Evolutionary conservation across 495 filamentous ascomycete species (phyloP).

Genomic region (Aspergillus kassunensis): DNA sequence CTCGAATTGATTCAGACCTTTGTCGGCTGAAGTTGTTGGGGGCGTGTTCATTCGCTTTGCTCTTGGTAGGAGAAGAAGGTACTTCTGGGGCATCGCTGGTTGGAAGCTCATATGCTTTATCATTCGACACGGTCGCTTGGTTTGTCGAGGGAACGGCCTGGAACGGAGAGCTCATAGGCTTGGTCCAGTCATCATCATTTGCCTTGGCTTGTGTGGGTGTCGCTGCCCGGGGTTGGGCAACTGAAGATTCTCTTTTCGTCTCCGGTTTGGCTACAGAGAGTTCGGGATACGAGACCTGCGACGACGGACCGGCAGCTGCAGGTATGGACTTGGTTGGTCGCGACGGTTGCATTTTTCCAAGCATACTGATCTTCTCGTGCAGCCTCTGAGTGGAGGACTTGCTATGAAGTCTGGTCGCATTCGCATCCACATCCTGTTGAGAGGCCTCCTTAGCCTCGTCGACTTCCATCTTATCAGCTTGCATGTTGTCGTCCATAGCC

Average conservation of each 20-base stretch:
- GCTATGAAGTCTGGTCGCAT: constrained; percentile 60
- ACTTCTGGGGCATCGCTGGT: constrained; percentile 12
- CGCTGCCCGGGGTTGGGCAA: constrained; percentile 25
- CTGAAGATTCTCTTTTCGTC: constrained; percentile 24
- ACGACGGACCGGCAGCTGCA: constrained; percentile 35
- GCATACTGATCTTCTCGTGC: constrained; percentile 89
- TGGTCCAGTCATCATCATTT: constrained; percentile 83
- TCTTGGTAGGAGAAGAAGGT: constrained; percentile 9
- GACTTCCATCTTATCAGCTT: constrained; percentile 54
- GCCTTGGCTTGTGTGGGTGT: constrained; percentile 30
- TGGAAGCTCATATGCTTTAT: constrained; percentile 36
- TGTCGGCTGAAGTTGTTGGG: constrained; percentile 9
- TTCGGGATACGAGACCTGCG: constrained; percentile 52
- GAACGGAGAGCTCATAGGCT: constrained; percentile 47
- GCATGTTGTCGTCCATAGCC: constrained; percentile 33
- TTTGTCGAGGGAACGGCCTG: constrained; percentile 52
- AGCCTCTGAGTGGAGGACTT: constrained; percentile 89
- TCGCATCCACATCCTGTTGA: constrained; percentile 27
- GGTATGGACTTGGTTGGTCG: constrained; percentile 69
- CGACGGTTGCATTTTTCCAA: constrained; percentile 74
- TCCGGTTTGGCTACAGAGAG: constrained; percentile 44
- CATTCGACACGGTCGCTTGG: constrained; percentile 56
- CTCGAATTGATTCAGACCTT: constrained; percentile 24
- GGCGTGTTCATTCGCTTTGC: neutral
- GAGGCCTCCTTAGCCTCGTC: constrained; percentile 47